A percentile compares a stretch with the other conserved stretches of the same genome.
phyloP scores from a whole-genome alignment of 257 asterid species.

The Vinca minor region DNA sequence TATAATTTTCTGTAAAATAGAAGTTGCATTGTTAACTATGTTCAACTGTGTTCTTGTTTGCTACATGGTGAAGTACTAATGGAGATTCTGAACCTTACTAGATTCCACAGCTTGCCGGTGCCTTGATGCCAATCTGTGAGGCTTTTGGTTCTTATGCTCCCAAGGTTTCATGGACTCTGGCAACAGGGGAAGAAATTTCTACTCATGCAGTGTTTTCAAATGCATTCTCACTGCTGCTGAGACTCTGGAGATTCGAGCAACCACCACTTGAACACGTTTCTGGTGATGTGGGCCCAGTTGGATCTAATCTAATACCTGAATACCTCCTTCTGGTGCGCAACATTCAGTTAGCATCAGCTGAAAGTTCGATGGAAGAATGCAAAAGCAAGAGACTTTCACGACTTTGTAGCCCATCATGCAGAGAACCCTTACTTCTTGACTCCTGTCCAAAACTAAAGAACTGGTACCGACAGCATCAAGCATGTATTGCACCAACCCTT shows the following conservation, averaged over 20 bases:
- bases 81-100: conserved; percentile 24
- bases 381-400: conserved; percentile 44
- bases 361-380: conserved; percentile 35
- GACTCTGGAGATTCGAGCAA: conserved; percentile 89
- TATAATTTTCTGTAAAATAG: no score
- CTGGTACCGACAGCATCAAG: conserved; percentile 89
- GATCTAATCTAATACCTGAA: conserved; percentile 74
- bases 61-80: conserved; percentile 6
- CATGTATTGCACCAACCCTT: conserved; percentile 75
- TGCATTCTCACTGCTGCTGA: conserved; percentile 83
- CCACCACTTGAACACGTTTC: conserved; percentile 68
- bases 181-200: conserved; percentile 67
- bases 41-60: neutral
- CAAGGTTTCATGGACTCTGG: conserved; percentile 59
- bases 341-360: conserved; percentile 49
- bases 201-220: conserved; percentile 81
- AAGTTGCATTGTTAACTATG: neutral
- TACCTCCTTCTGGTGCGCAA: conserved; percentile 72
- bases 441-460: conserved; percentile 81
- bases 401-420: conserved; percentile 42
- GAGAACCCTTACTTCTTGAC: conserved; percentile 64
- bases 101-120: conserved; percentile 97
- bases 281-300: conserved; percentile 68
- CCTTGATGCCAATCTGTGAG: conserved; percentile 95
- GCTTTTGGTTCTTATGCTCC: conserved; percentile 87